Percentiles rank a stretch among this genome's conserved stretches.
phyloP scores from a whole-genome alignment of 1,139 yeast genomes.

The Sugiyamaella neomexicana region DNA sequence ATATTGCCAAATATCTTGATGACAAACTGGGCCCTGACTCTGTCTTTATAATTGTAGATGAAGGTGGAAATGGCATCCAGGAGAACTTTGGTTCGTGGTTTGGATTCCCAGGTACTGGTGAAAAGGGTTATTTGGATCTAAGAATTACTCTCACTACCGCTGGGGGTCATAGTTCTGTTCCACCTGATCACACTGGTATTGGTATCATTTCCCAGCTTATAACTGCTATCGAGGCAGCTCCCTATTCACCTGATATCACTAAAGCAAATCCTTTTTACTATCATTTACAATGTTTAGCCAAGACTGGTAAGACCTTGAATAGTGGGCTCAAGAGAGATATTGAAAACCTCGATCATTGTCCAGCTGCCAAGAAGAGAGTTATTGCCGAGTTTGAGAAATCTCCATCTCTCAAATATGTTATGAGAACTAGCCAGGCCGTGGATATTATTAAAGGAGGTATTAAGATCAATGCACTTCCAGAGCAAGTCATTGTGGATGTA shows the following conservation, averaged over 20 bases:
- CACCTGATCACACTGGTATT: conserved; percentile 71
- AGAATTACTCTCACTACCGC: conserved; percentile 53
- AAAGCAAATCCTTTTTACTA: conserved; percentile 52
- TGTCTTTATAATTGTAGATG: conserved; percentile 62
- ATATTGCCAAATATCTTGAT: conserved; percentile 47
- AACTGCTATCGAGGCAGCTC: conserved; percentile 51
- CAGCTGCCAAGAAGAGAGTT: conserved; percentile 29
- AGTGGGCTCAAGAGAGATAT: conserved; percentile 26
- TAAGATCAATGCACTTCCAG: conserved; percentile 75
- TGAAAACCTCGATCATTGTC: conserved; percentile 21
- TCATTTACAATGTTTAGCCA: conserved; percentile 44
- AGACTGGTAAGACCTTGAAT: conserved; percentile 21
- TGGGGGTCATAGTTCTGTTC: conserved; percentile 74
- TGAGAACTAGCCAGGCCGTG: conserved; percentile 66
- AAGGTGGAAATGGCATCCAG: conserved; percentile 45
- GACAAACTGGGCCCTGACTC: conserved; percentile 58
- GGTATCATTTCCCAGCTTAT: conserved; percentile 63
- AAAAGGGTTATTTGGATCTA: conserved; percentile 65
- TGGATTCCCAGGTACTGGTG: conserved; percentile 64
- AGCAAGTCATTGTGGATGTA: conserved; percentile 54
- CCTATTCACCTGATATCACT: conserved; percentile 49
- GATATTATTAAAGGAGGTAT: conserved; percentile 70
- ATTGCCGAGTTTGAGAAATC: conserved; percentile 21
- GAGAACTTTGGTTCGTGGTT: conserved; percentile 45
- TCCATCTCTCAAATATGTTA: conserved; percentile 40